These are phyloP conservation scores for Neurospora discreta DNA, from an alignment of 495 filamentous ascomycete species.

Conservation along the genomic window DNA sequence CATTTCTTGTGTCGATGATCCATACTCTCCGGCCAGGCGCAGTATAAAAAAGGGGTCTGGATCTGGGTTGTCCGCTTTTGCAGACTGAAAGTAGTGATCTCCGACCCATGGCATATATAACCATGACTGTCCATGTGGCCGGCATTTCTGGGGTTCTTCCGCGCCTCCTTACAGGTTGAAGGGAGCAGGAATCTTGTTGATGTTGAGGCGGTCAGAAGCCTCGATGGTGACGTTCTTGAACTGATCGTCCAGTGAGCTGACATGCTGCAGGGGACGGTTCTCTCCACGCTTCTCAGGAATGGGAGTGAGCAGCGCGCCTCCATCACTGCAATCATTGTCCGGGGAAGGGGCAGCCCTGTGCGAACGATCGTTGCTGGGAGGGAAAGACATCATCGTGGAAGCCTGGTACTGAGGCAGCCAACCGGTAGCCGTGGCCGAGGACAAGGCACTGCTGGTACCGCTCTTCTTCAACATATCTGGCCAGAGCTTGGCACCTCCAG, in stretches of 20 bases:
- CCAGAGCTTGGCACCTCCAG: constrained; percentile 24
- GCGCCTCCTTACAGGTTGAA: neutral
- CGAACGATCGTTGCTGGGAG: neutral
- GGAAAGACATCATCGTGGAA: neutral
- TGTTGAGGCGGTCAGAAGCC: constrained; percentile 4
- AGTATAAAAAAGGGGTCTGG: neutral
- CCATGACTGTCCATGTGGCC: neutral
- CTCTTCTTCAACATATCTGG: constrained; percentile 33
- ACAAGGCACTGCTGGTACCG: constrained; percentile 30
- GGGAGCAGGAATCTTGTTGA: neutral
- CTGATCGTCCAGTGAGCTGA: constrained; percentile 19
- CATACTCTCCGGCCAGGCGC: neutral
- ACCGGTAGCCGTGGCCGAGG: constrained; percentile 36
- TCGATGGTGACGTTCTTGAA: constrained; percentile 16
- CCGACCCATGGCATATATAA: neutral
- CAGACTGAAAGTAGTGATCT: neutral
- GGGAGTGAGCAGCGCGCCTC: constrained; percentile 11
- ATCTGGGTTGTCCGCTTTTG: neutral
- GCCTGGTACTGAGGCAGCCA: constrained; percentile 31
- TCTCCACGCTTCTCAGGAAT: constrained; percentile 27
- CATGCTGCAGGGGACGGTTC: constrained; percentile 26
- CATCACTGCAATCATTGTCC: constrained; percentile 14
- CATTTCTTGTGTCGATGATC: neutral
- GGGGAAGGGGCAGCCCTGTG: constrained; percentile 5
- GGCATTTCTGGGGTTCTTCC: neutral